Percentiles rank a stretch among this genome's conserved stretches.
Evolutionary conservation across 1,139 yeast genomes (phyloP).

Genomic region (Eremothecium sinecaudum): DNA sequence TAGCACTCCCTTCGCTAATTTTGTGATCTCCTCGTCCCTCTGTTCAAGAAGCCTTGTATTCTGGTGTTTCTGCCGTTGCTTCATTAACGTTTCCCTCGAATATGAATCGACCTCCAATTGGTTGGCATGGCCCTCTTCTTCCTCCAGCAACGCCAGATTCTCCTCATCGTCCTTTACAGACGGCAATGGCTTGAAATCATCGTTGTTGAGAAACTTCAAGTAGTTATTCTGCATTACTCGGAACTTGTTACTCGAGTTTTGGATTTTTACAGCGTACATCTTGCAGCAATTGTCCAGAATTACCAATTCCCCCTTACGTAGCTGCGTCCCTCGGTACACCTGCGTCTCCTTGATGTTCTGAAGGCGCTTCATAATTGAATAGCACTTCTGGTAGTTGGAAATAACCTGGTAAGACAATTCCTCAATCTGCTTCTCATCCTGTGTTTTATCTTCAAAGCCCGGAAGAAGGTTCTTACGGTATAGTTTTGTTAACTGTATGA

Average conservation of each 20-base stretch:
- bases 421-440: slow-evolving; percentile 68
- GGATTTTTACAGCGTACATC: slow-evolving; percentile 76
- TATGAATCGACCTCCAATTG: slow-evolving; percentile 34
- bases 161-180: slow-evolving; percentile 20
- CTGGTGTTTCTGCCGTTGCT: slow-evolving; percentile 34
- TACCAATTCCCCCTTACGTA: slow-evolving; percentile 42
- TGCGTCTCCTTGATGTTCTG: slow-evolving; percentile 39
- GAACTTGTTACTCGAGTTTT: slow-evolving; percentile 64
- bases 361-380: slow-evolving; percentile 60
- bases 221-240: slow-evolving; percentile 84
- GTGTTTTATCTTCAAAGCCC: slow-evolving; percentile 68
- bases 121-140: slow-evolving; percentile 39
- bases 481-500: slow-evolving; percentile 46
- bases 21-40: slow-evolving; percentile 81
- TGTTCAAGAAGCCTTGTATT: slow-evolving; percentile 40
- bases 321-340: slow-evolving; percentile 20
- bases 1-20: slow-evolving; percentile 85
- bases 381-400: slow-evolving; percentile 64
- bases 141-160: slow-evolving; percentile 25
- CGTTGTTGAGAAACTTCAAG: slow-evolving; percentile 62
- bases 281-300: slow-evolving; percentile 76
- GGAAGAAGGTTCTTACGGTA: slow-evolving; percentile 81
- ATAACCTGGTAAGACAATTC: slow-evolving; percentile 66
- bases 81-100: slow-evolving; percentile 37
- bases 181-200: slow-evolving; percentile 43